phyloP scores from a whole-genome alignment of 768 basidiomycete species.

The Leccinum ochraceum region DNA sequence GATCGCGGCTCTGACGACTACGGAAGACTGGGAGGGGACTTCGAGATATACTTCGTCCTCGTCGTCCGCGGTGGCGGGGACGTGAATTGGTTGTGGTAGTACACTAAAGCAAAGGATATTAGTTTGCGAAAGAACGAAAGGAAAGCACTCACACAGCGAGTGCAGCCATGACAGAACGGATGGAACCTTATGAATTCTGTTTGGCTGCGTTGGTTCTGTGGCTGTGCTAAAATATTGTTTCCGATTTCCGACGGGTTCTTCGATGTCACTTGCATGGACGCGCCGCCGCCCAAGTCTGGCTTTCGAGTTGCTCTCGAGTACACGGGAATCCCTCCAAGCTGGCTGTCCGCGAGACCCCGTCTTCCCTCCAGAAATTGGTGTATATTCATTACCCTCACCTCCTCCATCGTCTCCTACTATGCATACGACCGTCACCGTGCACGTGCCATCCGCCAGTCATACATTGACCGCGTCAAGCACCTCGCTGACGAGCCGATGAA shows the following conservation, averaged over 20 bases:
- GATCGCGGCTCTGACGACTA: conserved; percentile 53
- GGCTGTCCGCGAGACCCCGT: conserved; percentile 81
- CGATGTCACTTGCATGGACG: conserved; percentile 9
- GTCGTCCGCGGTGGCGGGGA: conserved; percentile 55
- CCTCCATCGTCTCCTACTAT: conserved; percentile 70
- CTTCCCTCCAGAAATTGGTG: conserved; percentile 93
- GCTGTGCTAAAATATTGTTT: conserved; percentile 22
- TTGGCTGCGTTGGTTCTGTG: conserved; percentile 25
- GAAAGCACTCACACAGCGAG: conserved; percentile 67
- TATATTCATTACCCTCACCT: conserved; percentile 83
- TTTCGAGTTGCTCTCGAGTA: conserved; percentile 62
- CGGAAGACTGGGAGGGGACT: conserved; percentile 32
- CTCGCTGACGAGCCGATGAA: conserved; percentile 70
- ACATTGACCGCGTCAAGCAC: conserved; percentile 76
- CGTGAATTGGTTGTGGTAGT: conserved; percentile 66
- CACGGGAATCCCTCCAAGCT: conserved; percentile 70
- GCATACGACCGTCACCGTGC: conserved; percentile 87
- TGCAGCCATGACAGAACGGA: conserved; percentile 52
- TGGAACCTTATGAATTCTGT: conserved; percentile 11
- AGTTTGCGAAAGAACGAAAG: background rate
- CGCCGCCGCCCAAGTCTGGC: conserved; percentile 46
- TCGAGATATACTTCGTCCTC: conserved; percentile 50
- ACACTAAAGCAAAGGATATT: conserved; percentile 41
- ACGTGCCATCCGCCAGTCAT: conserved; percentile 71
- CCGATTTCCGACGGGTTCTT: conserved; percentile 22